phyloP scores from a whole-genome alignment of 2,329 filamentous ascomycete species.

The Colletotrichum lini region DNA sequence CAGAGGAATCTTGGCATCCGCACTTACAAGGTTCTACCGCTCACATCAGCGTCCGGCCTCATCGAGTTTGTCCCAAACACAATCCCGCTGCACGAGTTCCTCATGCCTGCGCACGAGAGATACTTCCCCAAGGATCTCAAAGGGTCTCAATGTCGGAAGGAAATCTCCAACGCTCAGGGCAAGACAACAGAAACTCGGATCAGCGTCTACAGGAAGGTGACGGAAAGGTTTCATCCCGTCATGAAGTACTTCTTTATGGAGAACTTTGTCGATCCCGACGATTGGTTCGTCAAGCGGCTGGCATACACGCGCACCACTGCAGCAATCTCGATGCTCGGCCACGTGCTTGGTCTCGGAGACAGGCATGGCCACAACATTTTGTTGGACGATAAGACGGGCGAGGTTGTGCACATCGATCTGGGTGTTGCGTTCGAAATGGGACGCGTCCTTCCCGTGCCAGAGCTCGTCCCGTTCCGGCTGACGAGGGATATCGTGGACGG shows the following conservation, averaged over 20 bases:
- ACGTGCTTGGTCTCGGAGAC: slow-evolving; percentile 93
- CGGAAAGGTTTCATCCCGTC: slow-evolving; percentile 88
- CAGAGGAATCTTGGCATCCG: slow-evolving; percentile 91
- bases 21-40: slow-evolving; percentile 95
- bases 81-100: slow-evolving; percentile 89
- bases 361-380: slow-evolving; percentile 98
- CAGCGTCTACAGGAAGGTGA: slow-evolving; percentile 82
- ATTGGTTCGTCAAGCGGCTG: slow-evolving; percentile 92
- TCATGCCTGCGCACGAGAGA: slow-evolving; percentile 89
- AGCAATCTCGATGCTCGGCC: slow-evolving; percentile 94
- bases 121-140: slow-evolving; percentile 91
- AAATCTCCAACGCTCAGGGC: slow-evolving; percentile 81
- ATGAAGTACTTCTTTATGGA: slow-evolving; percentile 99
- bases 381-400: slow-evolving; percentile 88
- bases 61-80: slow-evolving; percentile 98
- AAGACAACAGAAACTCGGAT: slow-evolving; percentile 80
- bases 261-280: slow-evolving; percentile 91
- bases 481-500: slow-evolving; percentile 96
- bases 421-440: slow-evolving; percentile 98
- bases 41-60: slow-evolving; percentile 87
- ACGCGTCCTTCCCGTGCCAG: slow-evolving; percentile 92
- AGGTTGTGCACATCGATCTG: slow-evolving; percentile 96
- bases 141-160: slow-evolving; percentile 80
- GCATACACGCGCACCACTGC: slow-evolving; percentile 95
- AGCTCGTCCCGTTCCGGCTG: slow-evolving; percentile 94